A percentile compares a stretch with the other conserved stretches of the same genome.
Evolutionary conservation across 257 asterid species (phyloP).

Genomic region (Paulownia fortunei): DNA sequence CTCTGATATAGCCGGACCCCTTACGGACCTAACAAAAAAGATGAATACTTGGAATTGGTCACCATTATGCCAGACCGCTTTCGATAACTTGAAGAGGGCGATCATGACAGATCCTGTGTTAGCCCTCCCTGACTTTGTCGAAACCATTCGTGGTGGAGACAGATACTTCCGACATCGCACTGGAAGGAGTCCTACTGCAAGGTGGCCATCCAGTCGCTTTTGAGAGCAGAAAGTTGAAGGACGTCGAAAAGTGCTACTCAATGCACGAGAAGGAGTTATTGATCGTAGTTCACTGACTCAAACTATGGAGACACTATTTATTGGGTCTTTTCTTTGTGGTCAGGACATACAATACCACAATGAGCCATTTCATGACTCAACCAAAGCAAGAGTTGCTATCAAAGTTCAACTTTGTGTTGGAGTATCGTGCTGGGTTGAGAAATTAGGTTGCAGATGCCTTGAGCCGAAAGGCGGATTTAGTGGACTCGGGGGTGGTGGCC

Average conservation of each 20-base stretch:
- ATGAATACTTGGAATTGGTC: not conserved
- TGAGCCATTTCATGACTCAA: not conserved
- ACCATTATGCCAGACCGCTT: not conserved
- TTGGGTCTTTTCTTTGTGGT: not conserved
- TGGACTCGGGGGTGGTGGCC: too few relatives aligned
- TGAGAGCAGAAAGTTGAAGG: not conserved
- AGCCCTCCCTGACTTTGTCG: not conserved
- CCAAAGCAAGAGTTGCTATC: not conserved
- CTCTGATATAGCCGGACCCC: not conserved
- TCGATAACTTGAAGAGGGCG: not conserved
- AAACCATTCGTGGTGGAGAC: not conserved
- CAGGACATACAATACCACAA: not conserved
- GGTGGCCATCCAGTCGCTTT: too few relatives aligned
- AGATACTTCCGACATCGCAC: not conserved
- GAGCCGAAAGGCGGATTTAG: too few relatives aligned
- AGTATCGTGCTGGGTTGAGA: not conserved
- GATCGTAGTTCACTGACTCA: not conserved
- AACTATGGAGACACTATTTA: not conserved
- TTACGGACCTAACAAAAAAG: not conserved
- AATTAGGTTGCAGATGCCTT: conserved; percentile 8
- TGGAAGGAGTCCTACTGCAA: too few relatives aligned
- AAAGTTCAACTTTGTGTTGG: not conserved
- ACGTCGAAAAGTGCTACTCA: not conserved
- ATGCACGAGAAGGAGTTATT: not conserved
- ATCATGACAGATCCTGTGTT: not conserved